Percentiles rank a stretch among this genome's conserved stretches.
Conservation (phyloP, 768 basidiomycete genomes). For the Termitomyces sp. region DNA sequence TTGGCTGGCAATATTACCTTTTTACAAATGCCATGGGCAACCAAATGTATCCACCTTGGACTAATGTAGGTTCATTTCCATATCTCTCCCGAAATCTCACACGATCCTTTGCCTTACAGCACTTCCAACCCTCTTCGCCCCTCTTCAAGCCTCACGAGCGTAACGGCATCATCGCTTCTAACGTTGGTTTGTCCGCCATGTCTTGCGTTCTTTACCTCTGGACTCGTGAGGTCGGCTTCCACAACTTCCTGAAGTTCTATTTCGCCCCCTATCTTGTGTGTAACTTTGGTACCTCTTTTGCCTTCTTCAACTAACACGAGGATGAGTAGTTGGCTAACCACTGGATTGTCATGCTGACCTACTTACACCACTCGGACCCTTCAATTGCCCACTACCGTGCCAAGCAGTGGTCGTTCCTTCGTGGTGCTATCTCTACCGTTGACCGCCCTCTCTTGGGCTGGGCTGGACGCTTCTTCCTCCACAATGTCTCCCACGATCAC, state of each 20-base stretch:
- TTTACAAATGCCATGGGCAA: conserved; percentile 45
- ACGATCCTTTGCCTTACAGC: conserved; percentile 26
- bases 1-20: conserved; percentile 53
- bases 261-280: conserved; percentile 50
- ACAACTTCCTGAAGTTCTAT: conserved; percentile 41
- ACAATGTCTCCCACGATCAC: conserved; percentile 50
- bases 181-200: conserved; percentile 47
- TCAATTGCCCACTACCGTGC: conserved; percentile 53
- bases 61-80: conserved; percentile 30
- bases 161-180: conserved; percentile 43
- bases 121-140: conserved; percentile 46
- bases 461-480: conserved; percentile 61
- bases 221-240: conserved; percentile 34
- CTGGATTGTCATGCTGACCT: conserved; percentile 64
- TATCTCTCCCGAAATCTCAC: not conserved
- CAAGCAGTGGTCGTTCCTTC: conserved; percentile 52
- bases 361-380: conserved; percentile 60
- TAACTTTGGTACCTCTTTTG: not conserved
- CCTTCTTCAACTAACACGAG: not conserved
- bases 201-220: conserved; percentile 33
- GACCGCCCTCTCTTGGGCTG: conserved; percentile 59
- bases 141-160: conserved; percentile 50
- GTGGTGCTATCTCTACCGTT: conserved; percentile 56
- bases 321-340: conserved; percentile 38
- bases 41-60: conserved; percentile 44